Evolutionary conservation across 257 asterid species (phyloP), one percentile per base, ranked within the genome.

Genomic region (Echites panduratus): DNA sequence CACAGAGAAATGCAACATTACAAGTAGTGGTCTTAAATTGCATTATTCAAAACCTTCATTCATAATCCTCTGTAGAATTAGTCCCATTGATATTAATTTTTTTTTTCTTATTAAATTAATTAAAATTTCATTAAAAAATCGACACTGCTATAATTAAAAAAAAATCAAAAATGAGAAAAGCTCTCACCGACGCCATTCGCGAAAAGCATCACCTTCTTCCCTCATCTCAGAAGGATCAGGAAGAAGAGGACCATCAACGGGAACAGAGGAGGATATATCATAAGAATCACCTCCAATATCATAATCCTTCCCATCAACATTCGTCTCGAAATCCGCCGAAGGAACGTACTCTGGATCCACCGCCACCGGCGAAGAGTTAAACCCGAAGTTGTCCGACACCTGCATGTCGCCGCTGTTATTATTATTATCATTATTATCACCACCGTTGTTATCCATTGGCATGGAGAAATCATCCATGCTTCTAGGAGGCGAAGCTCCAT

Each of bases 161-260:
- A 49, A 19, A 19, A 32, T 1, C 3, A 1, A 32, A 32, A 32
- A 32, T 32, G 38, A 32, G 38, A 32, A 32, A 32, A 32, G 38
- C 38, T 2, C 87, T 82, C 73, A 91, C 99, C 98, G 96, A 17
- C 98, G 96, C 99, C 99, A 94, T 79, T 94, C 98, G 62, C 97
- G 99, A 68, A 94, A 94, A 4, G 97, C 97, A 12, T 85, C 73
- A 66, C 93, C 95, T 81, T 94, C 92, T 80, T 94, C 98, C 1
- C 86, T 87, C 97, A 94, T 94, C 88, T 91, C 82, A 69, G 66
- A 73, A 9, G 97, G 98, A 13, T 91, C 96, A 22, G 98, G 99
- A 49, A 91, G 96, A 73, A 91, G 68, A 24, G 98, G 98, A 3
- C 96, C 96, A 44, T 81, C 92, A 14, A 71, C 38, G 62, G 78